Evolutionary conservation across 257 asterid genomes (phyloP), one percentile per base, ranked within the genome.

Genomic region (Scutellaria minor): DNA sequence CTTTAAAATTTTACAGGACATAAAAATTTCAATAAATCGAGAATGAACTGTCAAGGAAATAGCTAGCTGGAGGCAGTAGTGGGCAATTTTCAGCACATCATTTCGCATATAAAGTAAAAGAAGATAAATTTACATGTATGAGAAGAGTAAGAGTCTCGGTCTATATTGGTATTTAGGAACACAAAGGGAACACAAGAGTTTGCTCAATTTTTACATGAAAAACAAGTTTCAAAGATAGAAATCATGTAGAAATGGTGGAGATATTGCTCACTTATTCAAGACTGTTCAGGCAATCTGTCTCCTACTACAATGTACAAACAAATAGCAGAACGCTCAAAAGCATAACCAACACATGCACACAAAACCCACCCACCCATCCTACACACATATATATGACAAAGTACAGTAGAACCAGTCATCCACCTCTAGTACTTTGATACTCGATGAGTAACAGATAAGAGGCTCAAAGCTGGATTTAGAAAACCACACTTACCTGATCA

Each of bases 401-500:
- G 46, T 6, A 18, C 18, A 64, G 53, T 51, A 48, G 15, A 12
- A 50, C 22, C 47, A 56, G 18, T 54, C 50, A 35, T 41, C 61
- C 58, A 64, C 46, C 58, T 53, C 31, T 8, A 62, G 55, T 47
- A 65, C 9, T 44, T 52, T 37, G 54, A 46, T 22, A 41, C n/a
- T 47, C 10, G 18, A 54, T 18, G 58, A 20, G 62, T 58, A 15
- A 12, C 66, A 68, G 13, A 20, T 3, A 66, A 14, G 37, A 52
- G 51, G 42, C 72, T 63, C 66, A 55, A 76, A 44, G 18, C 6
- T 62, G 59, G 71, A 64, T 40, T 6, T 7, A 45, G n/a, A 75
- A 56, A 72, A 76, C 15, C 39, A 77, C 14, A 53, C 37, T 78
- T 85, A 95, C 99, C 98, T 95, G 98, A 77, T 95, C 99, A 77